Evolutionary conservation across 2,329 filamentous ascomycete genomes (phyloP).

Genomic region (Penicillium janthinellum): DNA sequence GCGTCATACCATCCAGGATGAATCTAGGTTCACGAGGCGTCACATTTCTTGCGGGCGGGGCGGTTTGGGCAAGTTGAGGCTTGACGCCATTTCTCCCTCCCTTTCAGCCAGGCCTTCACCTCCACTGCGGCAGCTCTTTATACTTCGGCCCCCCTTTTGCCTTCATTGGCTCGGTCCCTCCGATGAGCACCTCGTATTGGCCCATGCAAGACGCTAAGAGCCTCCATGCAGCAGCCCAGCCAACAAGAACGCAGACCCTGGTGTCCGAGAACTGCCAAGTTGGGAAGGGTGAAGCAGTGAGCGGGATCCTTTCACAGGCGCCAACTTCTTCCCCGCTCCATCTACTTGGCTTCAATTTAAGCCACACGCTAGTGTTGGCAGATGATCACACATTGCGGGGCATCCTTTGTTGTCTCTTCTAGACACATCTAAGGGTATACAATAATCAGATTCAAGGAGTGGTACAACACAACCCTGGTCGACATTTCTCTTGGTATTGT

Average conservation of each 20-base stretch:
- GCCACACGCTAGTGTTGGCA: slow-evolving; percentile 6
- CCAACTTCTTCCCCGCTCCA: slow-evolving; percentile 1
- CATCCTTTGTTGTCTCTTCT: neutral
- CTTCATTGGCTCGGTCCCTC: neutral
- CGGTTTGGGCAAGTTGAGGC: neutral
- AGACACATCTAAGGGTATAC: neutral
- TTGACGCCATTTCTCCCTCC: neutral
- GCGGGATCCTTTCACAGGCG: neutral
- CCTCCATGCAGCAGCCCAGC: slow-evolving; percentile 44
- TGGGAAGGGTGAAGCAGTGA: neutral
- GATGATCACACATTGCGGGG: slow-evolving; percentile 9
- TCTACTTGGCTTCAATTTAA: slow-evolving; percentile 9
- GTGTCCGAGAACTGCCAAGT: neutral
- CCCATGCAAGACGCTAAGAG: neutral
- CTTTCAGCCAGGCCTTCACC: neutral
- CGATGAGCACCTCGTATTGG: neutral
- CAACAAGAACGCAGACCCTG: neutral
- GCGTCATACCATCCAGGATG: neutral
- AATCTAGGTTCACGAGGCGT: neutral
- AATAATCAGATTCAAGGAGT: neutral
- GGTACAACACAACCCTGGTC: neutral
- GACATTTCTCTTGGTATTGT: neutral
- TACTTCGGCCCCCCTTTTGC: neutral
- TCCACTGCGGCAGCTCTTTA: neutral
- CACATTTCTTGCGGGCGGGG: neutral